Conservation (phyloP, 73 alveolate genomes). For the Blepharisma japonicum region DNA sequence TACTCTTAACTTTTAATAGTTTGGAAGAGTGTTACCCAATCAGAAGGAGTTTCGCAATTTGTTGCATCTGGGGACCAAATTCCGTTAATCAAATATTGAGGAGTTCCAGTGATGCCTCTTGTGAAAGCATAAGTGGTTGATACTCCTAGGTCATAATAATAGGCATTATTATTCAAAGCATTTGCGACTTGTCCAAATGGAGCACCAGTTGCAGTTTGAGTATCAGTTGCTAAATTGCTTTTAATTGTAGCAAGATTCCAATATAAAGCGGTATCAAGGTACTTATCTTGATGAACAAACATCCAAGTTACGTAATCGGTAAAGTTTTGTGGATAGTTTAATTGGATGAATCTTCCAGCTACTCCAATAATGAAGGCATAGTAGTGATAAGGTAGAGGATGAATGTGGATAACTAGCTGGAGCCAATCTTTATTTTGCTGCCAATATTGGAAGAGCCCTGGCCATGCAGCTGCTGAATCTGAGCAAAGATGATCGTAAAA, state of each 20-base stretch:
- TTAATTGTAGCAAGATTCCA: conserved; percentile 20
- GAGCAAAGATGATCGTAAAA: conserved; percentile 10
- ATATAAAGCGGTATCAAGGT: background rate
- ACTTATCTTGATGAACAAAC: background rate
- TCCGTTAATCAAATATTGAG: background rate
- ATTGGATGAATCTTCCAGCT: conserved; percentile 22
- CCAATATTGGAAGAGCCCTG: conserved; percentile 10
- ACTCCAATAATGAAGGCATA: background rate
- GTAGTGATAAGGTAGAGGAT: conserved; percentile 18
- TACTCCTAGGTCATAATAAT: background rate
- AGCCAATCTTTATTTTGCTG: conserved; percentile 17
- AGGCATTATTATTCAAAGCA: conserved; percentile 10
- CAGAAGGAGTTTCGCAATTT: background rate
- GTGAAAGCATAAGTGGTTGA: background rate
- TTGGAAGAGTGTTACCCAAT: background rate
- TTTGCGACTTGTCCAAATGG: background rate
- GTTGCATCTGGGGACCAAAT: background rate
- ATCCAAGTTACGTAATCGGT: conserved; percentile 5
- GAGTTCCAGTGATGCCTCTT: conserved; percentile 7
- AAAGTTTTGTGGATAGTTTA: background rate
- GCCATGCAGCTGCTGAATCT: conserved; percentile 7
- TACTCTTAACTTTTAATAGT: background rate
- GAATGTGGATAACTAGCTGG: background rate
- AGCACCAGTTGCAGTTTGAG: conserved; percentile 18
- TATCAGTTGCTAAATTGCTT: background rate